phyloP scores from a whole-genome alignment of 495 filamentous ascomycete genomes.

The Hypoxylon crocopeplum region DNA sequence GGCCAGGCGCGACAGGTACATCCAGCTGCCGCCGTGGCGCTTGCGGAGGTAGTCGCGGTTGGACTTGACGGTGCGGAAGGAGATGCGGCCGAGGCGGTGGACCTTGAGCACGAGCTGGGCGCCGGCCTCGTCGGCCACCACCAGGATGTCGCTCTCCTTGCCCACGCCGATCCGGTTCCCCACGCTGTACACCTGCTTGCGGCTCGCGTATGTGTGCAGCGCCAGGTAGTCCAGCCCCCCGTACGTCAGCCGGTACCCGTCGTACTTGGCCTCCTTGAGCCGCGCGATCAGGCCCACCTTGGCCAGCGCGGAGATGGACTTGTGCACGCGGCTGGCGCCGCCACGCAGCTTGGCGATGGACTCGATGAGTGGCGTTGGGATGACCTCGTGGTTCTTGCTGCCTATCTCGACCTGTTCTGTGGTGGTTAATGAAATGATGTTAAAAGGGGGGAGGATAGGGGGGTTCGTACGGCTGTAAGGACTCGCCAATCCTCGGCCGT shows the following conservation, averaged over 20 bases:
- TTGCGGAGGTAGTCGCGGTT: conserved; percentile 96
- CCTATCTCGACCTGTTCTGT: conserved; percentile 80
- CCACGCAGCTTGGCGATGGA: conserved; percentile 82
- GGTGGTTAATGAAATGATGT: conserved; percentile 4
- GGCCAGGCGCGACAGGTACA: conserved; percentile 94
- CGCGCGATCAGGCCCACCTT: conserved; percentile 92
- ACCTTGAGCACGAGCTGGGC: conserved; percentile 84
- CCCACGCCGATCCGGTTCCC: conserved; percentile 95
- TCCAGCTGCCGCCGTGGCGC: conserved; percentile 79
- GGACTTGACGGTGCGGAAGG: conserved; percentile 92
- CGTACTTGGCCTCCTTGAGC: conserved; percentile 95
- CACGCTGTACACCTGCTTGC: conserved; percentile 81
- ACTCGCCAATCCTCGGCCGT: conserved; percentile 93
- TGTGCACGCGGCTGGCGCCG: conserved; percentile 79
- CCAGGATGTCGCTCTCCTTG: conserved; percentile 96
- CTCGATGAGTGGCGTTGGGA: conserved; percentile 87
- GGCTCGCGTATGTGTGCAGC: conserved; percentile 83
- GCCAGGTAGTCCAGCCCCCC: conserved; percentile 97
- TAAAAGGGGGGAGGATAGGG: conserved; percentile 40
- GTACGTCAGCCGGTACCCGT: conserved; percentile 96
- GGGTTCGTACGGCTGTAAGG: conserved; percentile 77
- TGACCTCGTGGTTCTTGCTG: conserved; percentile 94
- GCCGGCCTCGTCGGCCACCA: conserved; percentile 75
- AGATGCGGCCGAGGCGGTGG: conserved; percentile 93
- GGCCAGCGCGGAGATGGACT: conserved; percentile 84